Conservation (phyloP, 345 rosid species). For the Barbarea vulgaris region DNA sequence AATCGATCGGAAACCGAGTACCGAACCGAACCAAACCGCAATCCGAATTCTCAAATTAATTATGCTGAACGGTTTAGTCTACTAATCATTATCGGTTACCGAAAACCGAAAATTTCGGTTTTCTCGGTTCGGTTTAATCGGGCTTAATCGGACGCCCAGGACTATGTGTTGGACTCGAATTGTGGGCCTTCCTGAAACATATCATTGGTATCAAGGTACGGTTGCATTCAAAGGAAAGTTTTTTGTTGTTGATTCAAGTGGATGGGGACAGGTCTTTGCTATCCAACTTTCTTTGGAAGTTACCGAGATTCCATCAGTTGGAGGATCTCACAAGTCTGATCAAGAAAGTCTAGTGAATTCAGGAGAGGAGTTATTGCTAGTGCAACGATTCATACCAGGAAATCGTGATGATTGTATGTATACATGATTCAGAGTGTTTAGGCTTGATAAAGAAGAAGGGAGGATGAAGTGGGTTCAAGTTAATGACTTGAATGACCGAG, state of each 20-base stretch:
- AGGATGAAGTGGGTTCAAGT: background rate
- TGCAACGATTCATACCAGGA: background rate
- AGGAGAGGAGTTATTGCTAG: background rate
- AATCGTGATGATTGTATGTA: background rate
- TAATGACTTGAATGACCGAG: background rate
- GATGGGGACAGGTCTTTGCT: background rate
- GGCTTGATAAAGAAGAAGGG: background rate
- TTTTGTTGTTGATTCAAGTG: constrained; percentile 4
- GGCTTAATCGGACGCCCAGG: too few species aligned
- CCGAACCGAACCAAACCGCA: too few species aligned
- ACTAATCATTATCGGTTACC: too few species aligned
- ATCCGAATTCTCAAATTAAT: too few species aligned
- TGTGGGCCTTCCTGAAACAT: background rate
- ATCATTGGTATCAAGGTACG: background rate
- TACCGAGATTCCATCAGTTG: background rate
- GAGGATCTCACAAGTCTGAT: background rate
- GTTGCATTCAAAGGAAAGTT: constrained; percentile 1
- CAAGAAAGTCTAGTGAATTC: background rate
- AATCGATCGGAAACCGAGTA: too few species aligned
- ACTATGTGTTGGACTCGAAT: background rate
- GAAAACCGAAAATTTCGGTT: too few species aligned
- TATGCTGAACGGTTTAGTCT: too few species aligned
- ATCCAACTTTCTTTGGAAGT: background rate
- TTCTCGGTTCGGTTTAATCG: too few species aligned
- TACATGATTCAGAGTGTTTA: background rate